Base-by-base conservation (phyloP, 305 asterid species). In the Fraxinus platypoda region DNA sequence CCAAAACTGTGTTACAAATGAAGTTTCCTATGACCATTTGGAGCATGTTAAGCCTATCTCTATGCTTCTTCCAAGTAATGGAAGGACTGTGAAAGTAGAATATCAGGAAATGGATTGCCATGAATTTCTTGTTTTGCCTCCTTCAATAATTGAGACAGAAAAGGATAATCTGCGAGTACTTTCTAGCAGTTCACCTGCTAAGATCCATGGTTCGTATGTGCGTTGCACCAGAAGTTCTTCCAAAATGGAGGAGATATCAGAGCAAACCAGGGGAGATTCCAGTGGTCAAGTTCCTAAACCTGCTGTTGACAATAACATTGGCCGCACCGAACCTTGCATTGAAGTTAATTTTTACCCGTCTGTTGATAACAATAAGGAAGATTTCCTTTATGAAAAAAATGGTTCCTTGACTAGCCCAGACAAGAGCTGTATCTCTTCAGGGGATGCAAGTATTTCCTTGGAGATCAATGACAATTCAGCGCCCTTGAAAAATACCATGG, bases 1-100 rank as follows among this genome's bases (percentile, higher is more conserved):
- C 41, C 89, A 79, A 77, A 78, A 35, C 28, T 88, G 93, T 88
- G 71, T 43, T 74, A 82, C 82, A 43, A 88, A 90, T 87, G 90
- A 86, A 66, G 82, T 82, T 38, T 85, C 86, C 21, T 80, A 73
- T 80, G 91, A 90, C 70, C 85, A 87, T 86, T 74, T 87, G 87
- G 93, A 88, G 78, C 81, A 81, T 75, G 83, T 35, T 57, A 89
- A 82, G 78, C 83, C 89, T 79, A 81, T 80, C 57, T 30, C 80
- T 66, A 12, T 82, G 81, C 72, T 43, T 77, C 17, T 79, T 46
- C 82, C 86, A 3, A 28, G 66, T 37, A 21, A 43, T 81, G 91
- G 80, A 83, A 83, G 23, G 77, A 74, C 46, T 80, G 82, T 76
- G 73, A 79, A 82, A 30, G 85, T 78, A 71, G 87, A 73, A 78